Conservation (phyloP, 2,329 filamentous ascomycete species). For the Pyricularia grisea region DNA sequence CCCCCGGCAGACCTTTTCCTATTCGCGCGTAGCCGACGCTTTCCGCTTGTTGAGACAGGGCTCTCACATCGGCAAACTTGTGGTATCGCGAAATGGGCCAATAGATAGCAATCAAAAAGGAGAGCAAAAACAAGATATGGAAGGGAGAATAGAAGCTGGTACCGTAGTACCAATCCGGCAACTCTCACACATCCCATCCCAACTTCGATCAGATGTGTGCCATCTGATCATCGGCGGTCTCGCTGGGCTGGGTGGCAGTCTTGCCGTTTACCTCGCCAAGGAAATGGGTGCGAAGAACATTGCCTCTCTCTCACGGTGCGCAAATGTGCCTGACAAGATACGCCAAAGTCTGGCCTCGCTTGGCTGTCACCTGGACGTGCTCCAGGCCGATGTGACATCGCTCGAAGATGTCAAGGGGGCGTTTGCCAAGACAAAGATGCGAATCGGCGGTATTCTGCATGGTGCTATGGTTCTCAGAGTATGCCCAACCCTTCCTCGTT, state of each 20-base stretch:
- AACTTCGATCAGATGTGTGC: not conserved
- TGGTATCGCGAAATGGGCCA: not conserved
- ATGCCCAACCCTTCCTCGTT: not conserved
- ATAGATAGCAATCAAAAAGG: too few relatives aligned
- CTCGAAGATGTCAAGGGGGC: not conserved
- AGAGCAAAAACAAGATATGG: too few relatives aligned
- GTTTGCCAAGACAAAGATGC: conserved; percentile 2
- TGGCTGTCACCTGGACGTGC: not conserved
- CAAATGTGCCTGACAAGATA: not conserved
- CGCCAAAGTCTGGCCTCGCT: not conserved
- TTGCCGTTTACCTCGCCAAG: not conserved
- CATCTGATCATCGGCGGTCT: not conserved
- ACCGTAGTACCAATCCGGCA: not conserved
- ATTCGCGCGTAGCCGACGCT: not conserved
- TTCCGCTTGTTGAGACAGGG: not conserved
- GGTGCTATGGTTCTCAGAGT: conserved; percentile 14
- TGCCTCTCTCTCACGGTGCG: not conserved
- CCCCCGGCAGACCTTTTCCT: not conserved
- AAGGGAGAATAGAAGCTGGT: not conserved
- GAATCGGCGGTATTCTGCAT: conserved; percentile 15
- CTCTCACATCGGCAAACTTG: not conserved
- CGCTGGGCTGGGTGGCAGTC: not conserved
- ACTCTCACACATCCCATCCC: not conserved
- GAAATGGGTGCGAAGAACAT: not conserved
- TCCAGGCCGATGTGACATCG: not conserved